These are phyloP conservation scores for Cymbomonas tetramitiformis DNA, from an alignment of 139 green algal genomes.

Conservation along the genomic window DNA sequence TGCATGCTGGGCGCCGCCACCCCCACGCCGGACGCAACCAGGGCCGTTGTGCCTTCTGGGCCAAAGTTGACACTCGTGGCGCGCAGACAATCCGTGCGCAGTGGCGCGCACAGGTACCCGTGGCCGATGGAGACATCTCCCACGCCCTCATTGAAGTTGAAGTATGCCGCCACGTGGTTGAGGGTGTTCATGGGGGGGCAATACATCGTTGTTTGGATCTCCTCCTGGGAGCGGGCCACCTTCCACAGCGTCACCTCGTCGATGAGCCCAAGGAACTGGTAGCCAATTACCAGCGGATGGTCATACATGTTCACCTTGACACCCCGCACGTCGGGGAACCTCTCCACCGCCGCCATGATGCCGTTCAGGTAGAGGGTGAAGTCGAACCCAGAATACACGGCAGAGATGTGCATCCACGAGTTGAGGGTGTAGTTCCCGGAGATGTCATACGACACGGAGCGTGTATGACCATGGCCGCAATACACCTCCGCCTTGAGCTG, in stretches of 20 bases:
- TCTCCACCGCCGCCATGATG: background rate
- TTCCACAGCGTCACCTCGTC: slow-evolving; percentile 21
- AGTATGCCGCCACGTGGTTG: slow-evolving; percentile 7
- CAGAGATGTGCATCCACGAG: slow-evolving; percentile 20
- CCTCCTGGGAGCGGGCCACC: background rate
- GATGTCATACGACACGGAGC: background rate
- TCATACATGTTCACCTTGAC: slow-evolving; percentile 7
- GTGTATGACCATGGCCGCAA: slow-evolving; percentile 1
- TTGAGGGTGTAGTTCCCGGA: background rate
- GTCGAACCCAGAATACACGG: background rate
- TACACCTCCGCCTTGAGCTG: slow-evolving; percentile 14
- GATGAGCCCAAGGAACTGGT: slow-evolving; percentile 5
- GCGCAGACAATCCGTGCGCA: too few relatives aligned
- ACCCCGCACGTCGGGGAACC: background rate
- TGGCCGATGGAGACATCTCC: too few relatives aligned
- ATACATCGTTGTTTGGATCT: slow-evolving; percentile 13
- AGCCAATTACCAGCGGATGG: slow-evolving; percentile 20
- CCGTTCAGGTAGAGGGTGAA: slow-evolving; percentile 19
- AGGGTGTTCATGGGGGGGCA: slow-evolving; percentile 11
- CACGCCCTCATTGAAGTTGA: slow-evolving; percentile 13
- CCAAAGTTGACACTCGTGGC: too few relatives aligned
- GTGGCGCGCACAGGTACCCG: too few relatives aligned
- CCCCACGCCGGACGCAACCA: too few relatives aligned
- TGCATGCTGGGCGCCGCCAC: too few relatives aligned
- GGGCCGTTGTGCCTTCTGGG: too few relatives aligned